These are phyloP conservation scores for Austroboletus novae-zelandiae DNA, from an alignment of 1,284 basidiomycete genomes.

Conservation along the genomic window DNA sequence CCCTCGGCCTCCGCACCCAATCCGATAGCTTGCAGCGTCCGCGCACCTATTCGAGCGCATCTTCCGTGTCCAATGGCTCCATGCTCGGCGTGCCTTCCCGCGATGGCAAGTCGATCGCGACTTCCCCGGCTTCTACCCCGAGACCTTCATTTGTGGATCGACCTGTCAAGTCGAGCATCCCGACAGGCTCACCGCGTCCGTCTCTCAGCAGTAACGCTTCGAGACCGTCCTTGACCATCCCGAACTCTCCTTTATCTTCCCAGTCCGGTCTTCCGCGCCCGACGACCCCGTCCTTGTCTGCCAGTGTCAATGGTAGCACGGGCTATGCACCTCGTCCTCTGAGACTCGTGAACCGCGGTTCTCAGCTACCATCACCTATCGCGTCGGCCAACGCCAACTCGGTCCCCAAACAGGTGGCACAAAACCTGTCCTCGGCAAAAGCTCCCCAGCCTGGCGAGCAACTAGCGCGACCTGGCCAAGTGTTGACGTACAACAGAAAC, in stretches of 20 bases:
- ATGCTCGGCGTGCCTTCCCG: conserved; percentile 3
- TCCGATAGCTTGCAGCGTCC: conserved; percentile 17
- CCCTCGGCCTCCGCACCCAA: conserved; percentile 14
- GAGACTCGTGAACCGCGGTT: conserved; percentile 21
- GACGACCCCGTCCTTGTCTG: conserved; percentile 19
- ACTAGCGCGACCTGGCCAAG: conserved; percentile 23
- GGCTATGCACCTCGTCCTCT: conserved; percentile 22
- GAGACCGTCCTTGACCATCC: conserved; percentile 29
- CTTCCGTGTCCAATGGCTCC: conserved; percentile 29
- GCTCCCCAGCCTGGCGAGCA: conserved; percentile 36
- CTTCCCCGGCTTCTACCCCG: conserved; percentile 13
- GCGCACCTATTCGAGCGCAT: conserved; percentile 28
- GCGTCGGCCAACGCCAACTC: conserved; percentile 10
- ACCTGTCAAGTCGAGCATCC: conserved; percentile 8
- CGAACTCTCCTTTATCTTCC: conserved; percentile 18
- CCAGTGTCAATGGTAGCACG: conserved; percentile 3
- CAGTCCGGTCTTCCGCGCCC: conserved; percentile 19
- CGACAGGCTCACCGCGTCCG: conserved; percentile 15
- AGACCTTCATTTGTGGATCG: conserved; percentile 15
- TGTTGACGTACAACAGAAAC: conserved; percentile 39
- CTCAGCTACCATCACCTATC: conserved; percentile 14
- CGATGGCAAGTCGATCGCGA: conserved; percentile 3
- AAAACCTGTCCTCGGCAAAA: conserved; percentile 13
- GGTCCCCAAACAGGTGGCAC: conserved; percentile 7
- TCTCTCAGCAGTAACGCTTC: conserved; percentile 15